Evolutionary conservation across 331 rosid genomes (phyloP), one percentile per base, ranked within the genome.

Genomic region (Rhamnella rubrinervis): DNA sequence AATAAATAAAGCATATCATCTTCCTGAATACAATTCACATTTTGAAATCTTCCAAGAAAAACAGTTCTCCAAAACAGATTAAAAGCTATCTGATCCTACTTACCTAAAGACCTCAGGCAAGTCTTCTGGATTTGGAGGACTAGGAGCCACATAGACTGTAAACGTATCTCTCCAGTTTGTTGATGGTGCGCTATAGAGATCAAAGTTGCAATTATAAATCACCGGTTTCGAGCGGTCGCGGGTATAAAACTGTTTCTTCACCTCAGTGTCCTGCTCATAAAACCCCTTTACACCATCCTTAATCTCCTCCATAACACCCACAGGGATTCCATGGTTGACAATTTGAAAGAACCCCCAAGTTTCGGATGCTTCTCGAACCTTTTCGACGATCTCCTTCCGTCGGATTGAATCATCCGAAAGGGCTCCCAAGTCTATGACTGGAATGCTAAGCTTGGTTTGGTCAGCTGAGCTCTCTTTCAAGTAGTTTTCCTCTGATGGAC

Each of bases 331-430:
- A 66, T 89, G 96, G 55, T 85, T 86, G 14, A 81, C 50, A 60
- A 89, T 63, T 63, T 86, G 96, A 72, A 89, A 86, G 76, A 87
- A 90, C 16, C 93, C 95, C 81, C 82, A 68, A 26, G 61, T 73
- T 77, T 75, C 80, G 1, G 90, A 81, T 35, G 92, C 91, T 14
- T 81, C 82, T 49, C 61, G 28, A 1, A 89, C 49, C 41, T 40
- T 76, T 2, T 78, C 80, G 41, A 86, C 76, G 13, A 80, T 73
- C 66, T 41, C 65, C 50, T 64, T 61, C 4, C 80, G 77, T 47
- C 23, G 38, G 15, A 17, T 19, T 9, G 63, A 14, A 7, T 21
- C 62, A 8, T 50, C 25, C 16, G 76, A 26, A 10, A 70, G 68
- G 13, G 62, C 77, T 16, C 68, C 61, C 16, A 86, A 71, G 35